A percentile compares a stretch with the other conserved stretches of the same genome.
phyloP scores from a whole-genome alignment of 257 asterid species.

The Anisodus acutangulus region DNA sequence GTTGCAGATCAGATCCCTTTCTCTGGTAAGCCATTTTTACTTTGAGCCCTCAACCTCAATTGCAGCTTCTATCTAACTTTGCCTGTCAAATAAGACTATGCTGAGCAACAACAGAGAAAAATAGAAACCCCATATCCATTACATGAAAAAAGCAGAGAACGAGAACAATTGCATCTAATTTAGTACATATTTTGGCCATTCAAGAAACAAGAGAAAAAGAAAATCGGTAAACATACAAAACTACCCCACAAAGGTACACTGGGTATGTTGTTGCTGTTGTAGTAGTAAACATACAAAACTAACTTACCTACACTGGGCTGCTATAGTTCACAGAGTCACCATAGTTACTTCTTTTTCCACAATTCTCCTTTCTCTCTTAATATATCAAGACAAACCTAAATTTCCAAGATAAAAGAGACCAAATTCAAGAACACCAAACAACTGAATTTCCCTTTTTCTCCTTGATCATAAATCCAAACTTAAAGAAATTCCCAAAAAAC shows the following conservation, averaged over 20 bases:
- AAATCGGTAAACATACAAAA: not conserved
- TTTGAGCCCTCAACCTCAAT: slow-evolving; percentile 38
- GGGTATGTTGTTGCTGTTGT: too few species aligned
- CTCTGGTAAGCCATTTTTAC: slow-evolving; percentile 90
- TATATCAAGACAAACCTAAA: too few species aligned
- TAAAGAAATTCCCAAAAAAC: not conserved
- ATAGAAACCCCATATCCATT: slow-evolving; percentile 1
- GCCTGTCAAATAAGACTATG: slow-evolving; percentile 37
- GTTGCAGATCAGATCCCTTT: slow-evolving; percentile 73
- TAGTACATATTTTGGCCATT: not conserved
- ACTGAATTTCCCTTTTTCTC: not conserved
- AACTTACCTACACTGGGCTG: not conserved
- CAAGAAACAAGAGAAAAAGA: not conserved
- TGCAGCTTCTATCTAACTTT: slow-evolving; percentile 33
- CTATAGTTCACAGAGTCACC: not conserved
- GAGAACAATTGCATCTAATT: not conserved
- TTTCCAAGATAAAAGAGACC: not conserved
- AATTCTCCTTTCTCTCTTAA: not conserved
- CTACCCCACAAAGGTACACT: too few species aligned
- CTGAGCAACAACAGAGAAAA: not conserved
- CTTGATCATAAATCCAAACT: slow-evolving; percentile 3
- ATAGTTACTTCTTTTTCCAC: not conserved
- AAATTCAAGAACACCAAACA: slow-evolving; percentile 7
- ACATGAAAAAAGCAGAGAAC: not conserved
- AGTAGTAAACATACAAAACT: not conserved